Conservation (phyloP, 371 early-diverging fungal genomes). For the Syncephalastrum monosporum region DNA sequence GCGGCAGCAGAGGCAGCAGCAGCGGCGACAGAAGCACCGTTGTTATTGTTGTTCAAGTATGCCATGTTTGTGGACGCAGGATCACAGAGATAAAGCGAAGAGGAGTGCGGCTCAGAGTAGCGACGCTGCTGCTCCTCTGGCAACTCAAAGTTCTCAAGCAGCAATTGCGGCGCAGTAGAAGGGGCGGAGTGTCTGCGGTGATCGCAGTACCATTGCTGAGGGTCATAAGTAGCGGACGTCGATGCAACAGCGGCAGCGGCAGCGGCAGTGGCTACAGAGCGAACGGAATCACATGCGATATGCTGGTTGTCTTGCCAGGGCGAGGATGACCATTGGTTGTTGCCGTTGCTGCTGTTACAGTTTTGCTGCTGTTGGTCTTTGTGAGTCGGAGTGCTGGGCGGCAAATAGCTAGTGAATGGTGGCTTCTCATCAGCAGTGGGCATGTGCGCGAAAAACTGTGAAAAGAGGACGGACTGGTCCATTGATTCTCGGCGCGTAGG, state of each 20-base stretch:
- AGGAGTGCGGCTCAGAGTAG: too few species aligned
- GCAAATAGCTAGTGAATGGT: conserved; percentile 20
- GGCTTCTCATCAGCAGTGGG: conserved; percentile 11
- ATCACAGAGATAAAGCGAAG: too few species aligned
- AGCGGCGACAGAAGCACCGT: conserved; percentile 28
- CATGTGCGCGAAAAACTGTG: conserved; percentile 35
- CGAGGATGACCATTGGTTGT: conserved; percentile 3
- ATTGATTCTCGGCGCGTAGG: background rate
- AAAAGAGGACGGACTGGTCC: conserved; percentile 30
- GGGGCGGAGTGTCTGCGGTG: too few species aligned
- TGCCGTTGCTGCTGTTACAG: background rate
- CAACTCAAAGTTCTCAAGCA: too few species aligned
- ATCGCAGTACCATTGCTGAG: conserved; percentile 1
- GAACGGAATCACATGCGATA: conserved; percentile 13
- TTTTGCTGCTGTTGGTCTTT: background rate
- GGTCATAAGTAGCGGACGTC: conserved; percentile 1
- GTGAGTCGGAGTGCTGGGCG: conserved; percentile 9
- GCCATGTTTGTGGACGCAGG: too few species aligned
- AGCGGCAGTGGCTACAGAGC: conserved; percentile 31
- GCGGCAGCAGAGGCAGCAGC: conserved; percentile 26
- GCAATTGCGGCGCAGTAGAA: too few species aligned
- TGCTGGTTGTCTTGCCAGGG: conserved; percentile 15
- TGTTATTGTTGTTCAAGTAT: background rate
- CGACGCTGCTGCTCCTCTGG: too few species aligned
- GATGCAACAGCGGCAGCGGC: conserved; percentile 13